These are phyloP conservation scores for Sungouiella blattae DNA, from an alignment of 805 yeast genomes.

Conservation along the genomic window DNA sequence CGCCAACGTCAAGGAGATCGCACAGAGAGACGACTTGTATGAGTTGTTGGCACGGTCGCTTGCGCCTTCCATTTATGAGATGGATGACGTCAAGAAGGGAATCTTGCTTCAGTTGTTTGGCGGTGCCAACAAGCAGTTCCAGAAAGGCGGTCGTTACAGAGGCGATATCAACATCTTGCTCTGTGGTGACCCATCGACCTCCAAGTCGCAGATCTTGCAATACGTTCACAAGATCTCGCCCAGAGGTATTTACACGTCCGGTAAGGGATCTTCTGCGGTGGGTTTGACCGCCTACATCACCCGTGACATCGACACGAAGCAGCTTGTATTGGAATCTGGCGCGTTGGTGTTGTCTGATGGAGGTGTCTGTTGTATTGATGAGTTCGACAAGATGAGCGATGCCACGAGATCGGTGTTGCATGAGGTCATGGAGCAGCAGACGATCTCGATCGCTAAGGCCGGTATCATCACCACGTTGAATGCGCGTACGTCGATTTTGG, in stretches of 20 bases:
- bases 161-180: conserved; percentile 90
- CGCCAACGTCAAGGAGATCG: conserved; percentile 53
- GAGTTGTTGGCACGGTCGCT: conserved; percentile 83
- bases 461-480: conserved; percentile 96
- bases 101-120: conserved; percentile 89
- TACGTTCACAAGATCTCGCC: conserved; percentile 98
- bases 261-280: conserved; percentile 98
- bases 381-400: conserved; percentile 96
- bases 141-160: conserved; percentile 90
- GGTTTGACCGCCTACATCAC: conserved; percentile 98
- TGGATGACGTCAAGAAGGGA: conserved; percentile 97
- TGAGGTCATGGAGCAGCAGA: conserved; percentile 99
- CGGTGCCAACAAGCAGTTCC: conserved; percentile 85
- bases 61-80: conserved; percentile 96
- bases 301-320: conserved; percentile 89
- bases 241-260: conserved; percentile 95
- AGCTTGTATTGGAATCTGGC: conserved; percentile 90
- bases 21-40: conserved; percentile 75
- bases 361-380: conserved; percentile 98
- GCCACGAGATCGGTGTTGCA: conserved; percentile 91
- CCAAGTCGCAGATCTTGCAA: conserved; percentile 90
- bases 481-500: conserved; percentile 93
- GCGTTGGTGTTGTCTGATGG: conserved; percentile 96
- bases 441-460: conserved; percentile 96
- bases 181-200: conserved; percentile 98